Evolutionary conservation across 208 protist genomes (phyloP).

Genomic region (Borovskyia barvae): DNA sequence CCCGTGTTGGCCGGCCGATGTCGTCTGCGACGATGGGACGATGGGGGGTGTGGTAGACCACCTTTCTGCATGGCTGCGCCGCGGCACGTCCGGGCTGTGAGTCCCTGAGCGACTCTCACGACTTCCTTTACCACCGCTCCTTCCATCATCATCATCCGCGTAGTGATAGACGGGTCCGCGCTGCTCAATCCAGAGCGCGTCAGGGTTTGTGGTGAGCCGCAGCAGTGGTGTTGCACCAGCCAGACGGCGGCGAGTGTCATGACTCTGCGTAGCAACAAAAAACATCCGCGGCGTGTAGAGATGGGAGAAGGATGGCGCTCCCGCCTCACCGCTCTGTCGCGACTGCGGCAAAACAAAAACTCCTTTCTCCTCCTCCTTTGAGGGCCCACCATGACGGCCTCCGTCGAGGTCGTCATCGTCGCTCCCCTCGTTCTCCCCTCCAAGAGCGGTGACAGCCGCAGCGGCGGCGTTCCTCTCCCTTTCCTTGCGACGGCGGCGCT

Average conservation of each 20-base stretch:
- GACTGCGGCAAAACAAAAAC: too few relatives aligned
- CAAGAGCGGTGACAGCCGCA: not conserved
- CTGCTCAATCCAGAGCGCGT: conserved; percentile 70
- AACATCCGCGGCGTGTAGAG: conserved; percentile 14
- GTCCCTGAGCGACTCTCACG: not conserved
- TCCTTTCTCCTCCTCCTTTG: too few relatives aligned
- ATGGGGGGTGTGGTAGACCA: not conserved
- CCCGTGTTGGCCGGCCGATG: too few relatives aligned
- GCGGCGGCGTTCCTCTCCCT: not conserved
- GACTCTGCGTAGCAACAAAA: conserved; percentile 79
- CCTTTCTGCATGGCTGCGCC: too few relatives aligned
- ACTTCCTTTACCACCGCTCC: not conserved
- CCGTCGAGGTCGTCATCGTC: too few relatives aligned
- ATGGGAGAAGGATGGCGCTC: too few relatives aligned
- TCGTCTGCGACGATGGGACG: too few relatives aligned
- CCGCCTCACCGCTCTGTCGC: too few relatives aligned
- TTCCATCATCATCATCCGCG: conserved; percentile 3
- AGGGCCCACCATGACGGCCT: too few relatives aligned
- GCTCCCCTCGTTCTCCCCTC: not conserved
- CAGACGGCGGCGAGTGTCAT: conserved; percentile 66
- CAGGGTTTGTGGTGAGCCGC: conserved; percentile 53
- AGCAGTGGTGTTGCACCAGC: conserved; percentile 49
- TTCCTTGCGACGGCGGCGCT: not conserved
- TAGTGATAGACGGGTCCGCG: conserved; percentile 54
- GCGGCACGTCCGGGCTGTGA: not conserved